Evolutionary conservation across 1,139 yeast species (phyloP), one percentile per base, ranked within the genome.

Genomic region (Magnusiomyces suaveolens): DNA sequence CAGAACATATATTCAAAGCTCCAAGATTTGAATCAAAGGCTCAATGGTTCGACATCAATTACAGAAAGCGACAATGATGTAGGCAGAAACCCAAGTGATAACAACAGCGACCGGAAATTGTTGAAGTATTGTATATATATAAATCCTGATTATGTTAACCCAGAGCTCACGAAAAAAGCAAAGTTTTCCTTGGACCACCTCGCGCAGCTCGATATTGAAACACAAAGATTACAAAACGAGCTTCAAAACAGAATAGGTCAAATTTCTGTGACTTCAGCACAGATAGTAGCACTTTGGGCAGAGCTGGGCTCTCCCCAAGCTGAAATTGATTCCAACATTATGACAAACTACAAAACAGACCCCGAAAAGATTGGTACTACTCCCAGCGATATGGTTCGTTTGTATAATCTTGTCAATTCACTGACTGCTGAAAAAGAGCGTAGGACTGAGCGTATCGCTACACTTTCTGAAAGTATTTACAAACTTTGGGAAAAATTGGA

Each of bases 271-370:
- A 52, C 55, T 21, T 64, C 69, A 1, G 43, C 60, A 14, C 59
- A 58, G 8, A 66, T 69, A n/a, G 69, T 64, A 18, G 52, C 58
- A n/a, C 57, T 69, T 16, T 69, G 71, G 71, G 66, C 66, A 0
- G 69, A 68, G 52, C 63, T 69, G 18, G 72, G 69, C 1, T 64
- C 69, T 0, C 62, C 69, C 0, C 69, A 67, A 53, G 57, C 60
- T 1, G 62, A 64, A 8, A 60, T 66, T 24, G 71, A 69, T 51
- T 41, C 61, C 4, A 51, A 52, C 6, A 63, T 66, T 32, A 52
- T 68, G 44, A 51, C 58, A 1, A 51, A 57, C 36, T 64, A 62
- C 50, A 60, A 64, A 47, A 56, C 59, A 1, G 54, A 55, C 16
- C 68, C 71, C 0, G 66, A 66, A 46, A 48, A 54, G 25, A 56